Evolutionary conservation across 1,284 basidiomycete genomes (phyloP), one percentile per base, ranked within the genome.

Genomic region (Leccinum fuscescens): DNA sequence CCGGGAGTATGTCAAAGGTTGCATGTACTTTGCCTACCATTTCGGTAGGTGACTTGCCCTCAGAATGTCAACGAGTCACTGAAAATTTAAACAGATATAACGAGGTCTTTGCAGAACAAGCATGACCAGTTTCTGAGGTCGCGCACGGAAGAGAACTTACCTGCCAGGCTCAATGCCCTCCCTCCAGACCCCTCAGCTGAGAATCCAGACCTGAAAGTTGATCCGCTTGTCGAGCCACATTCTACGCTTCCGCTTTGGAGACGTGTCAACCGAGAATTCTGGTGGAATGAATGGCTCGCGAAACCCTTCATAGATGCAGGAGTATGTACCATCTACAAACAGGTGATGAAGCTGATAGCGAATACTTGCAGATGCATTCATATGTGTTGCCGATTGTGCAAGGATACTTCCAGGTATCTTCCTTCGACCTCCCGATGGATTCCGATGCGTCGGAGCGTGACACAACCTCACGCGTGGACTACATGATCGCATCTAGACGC

Each of bases 251-350:
- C 93, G 0, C 79, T 95, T 5, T 94, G 93, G 92, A 80, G 91
- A 44, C 80, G 92, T 8, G 91, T 92, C 1, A 91, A 94, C 62
- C 82, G 83, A 50, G 86, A 89, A 50, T 95, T 90, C 71, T 96
- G 92, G 92, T 95, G 93, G 89, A 96, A 96, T 66, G 90, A 93
- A 68, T 86, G 86, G 80, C 79, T 95, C 62, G 81, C 82, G 15
- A 88, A 88, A 65, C 85, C 89, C 2, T 86, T 92, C 63, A 77
- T 89, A 52, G 88, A 93, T 64, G 86, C 86, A 60, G 89, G 89
- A 44, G 90, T 92, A 75, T 65, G 80, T 67, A 24, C 46, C 29
- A 24, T 51, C 22, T 39, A 27, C 29, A 48, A 59, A 27, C 9
- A 46, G 6, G 39, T 51, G 15, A 49, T 20, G 24, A 31, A 20